Percentiles rank a stretch among this genome's conserved stretches.
Evolutionary conservation across 2,329 filamentous ascomycete genomes (phyloP).

Genomic region (Cladosporium sp.): DNA sequence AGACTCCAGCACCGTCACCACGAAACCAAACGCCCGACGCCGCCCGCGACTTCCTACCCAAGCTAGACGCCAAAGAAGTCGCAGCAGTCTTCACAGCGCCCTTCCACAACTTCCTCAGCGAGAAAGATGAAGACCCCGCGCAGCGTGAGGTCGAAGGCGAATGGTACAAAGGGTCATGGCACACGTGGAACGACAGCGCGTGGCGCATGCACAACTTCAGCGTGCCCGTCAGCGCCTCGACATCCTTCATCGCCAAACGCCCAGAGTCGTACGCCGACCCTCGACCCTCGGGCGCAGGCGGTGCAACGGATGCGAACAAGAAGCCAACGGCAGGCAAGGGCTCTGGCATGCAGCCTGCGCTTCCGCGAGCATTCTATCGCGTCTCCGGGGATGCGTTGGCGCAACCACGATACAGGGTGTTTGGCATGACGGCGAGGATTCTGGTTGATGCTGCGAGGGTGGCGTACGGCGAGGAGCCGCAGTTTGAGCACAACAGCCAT

Average conservation of each 20-base stretch:
- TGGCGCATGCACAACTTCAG: slow-evolving; percentile 93
- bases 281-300: slow-evolving; percentile 18
- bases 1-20: slow-evolving; percentile 43
- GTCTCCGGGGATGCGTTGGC: slow-evolving; percentile 30
- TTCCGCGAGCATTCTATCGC: slow-evolving; percentile 32
- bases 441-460: slow-evolving; percentile 83
- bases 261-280: slow-evolving; percentile 26
- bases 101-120: slow-evolving; percentile 76
- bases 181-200: slow-evolving; percentile 71
- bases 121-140: slow-evolving; percentile 54
- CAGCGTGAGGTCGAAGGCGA: slow-evolving; percentile 48
- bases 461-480: slow-evolving; percentile 78
- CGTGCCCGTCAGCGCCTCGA: slow-evolving; percentile 74
- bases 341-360: slow-evolving; percentile 25
- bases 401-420: slow-evolving; percentile 68
- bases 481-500: slow-evolving; percentile 72
- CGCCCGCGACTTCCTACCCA: slow-evolving; percentile 55
- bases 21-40: slow-evolving; percentile 62
- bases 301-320: background rate
- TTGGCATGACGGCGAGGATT: slow-evolving; percentile 92
- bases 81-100: slow-evolving; percentile 91
- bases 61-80: slow-evolving; percentile 84
- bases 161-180: slow-evolving; percentile 88
- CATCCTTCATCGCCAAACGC: slow-evolving; percentile 48
- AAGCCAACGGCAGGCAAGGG: slow-evolving; percentile 1